Evolutionary conservation across 331 rosid genomes (phyloP), one percentile per base, ranked within the genome.

Genomic region (Pyrus hybrid): DNA sequence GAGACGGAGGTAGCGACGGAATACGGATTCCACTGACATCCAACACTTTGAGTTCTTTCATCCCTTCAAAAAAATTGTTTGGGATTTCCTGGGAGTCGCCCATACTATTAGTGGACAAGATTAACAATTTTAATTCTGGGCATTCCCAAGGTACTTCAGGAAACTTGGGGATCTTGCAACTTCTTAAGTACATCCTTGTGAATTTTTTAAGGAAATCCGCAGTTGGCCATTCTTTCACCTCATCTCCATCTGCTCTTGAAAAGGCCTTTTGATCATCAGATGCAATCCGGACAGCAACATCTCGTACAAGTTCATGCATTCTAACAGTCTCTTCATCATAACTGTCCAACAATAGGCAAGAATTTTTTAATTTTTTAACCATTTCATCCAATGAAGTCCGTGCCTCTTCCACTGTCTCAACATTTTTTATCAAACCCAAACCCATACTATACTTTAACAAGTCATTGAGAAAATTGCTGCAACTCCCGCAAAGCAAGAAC

Each of bases 21-120:
- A 80, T 3, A 1, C 1, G 0, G 3, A 35, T 0, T 2, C 0
- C 0, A 0, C 1, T 2, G 8, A 76, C 1, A 51, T 26, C 37
- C 22, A 81, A 18, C 35, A 45, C 70, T 41, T 3, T 3, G 6
- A 81, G 81, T 12, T 70, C 4, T 2, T 23, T 30, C n/a, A 11
- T 71, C 22, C 25, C 53, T 65, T 64, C 20, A 14, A 81, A 76
- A 58, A 13, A 43, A 0, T 45, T 16, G 2, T 9, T 0, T 1
- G 64, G 54, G 32, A 76, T 56, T 23, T 54, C 12, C 0, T 18
- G 1, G 7, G 30, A 12, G 12, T 8, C 1, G 0, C 0, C 2
- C 2, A 37, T 37, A 7, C 1, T 4, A 2, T 2, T 6, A 13
- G 0, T 70, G 0, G 2, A 20, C 49, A 71, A 18, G 4, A 0